These are phyloP conservation scores for Ammopiptanthus mongolicus DNA, from an alignment of 306 rosid species.

Conservation along the genomic window DNA sequence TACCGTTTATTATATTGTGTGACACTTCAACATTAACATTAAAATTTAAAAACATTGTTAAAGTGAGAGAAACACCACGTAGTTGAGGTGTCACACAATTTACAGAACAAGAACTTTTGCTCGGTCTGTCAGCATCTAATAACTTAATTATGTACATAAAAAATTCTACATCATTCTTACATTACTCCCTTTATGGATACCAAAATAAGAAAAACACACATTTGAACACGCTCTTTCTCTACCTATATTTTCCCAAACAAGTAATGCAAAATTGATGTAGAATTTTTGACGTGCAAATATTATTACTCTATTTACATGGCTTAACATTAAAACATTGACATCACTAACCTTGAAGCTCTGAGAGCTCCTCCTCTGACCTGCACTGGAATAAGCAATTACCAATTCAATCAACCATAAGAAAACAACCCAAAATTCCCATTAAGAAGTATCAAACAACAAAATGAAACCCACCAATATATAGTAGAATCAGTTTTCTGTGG, in stretches of 20 bases:
- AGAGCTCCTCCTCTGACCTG: slow-evolving; percentile 99
- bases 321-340: slow-evolving; percentile 3
- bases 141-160: neutral
- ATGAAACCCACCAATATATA: slow-evolving; percentile 77
- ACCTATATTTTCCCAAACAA: no score
- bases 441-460: slow-evolving; percentile 11
- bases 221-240: no score
- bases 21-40: neutral
- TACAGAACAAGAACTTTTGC: neutral
- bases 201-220: neutral
- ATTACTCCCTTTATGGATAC: no score
- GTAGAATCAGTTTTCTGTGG: slow-evolving; percentile 77
- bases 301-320: neutral
- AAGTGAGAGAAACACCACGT: neutral
- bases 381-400: slow-evolving; percentile 76
- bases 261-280: no score
- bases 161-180: no score
- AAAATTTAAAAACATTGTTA: neutral
- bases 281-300: no score
- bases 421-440: neutral
- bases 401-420: slow-evolving; percentile 47
- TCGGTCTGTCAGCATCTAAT: neutral
- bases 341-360: slow-evolving; percentile 75
- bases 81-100: neutral
- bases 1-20: neutral